Evolutionary conservation across 805 yeast species (phyloP).

Genomic region (Ogataea paradorogensis): DNA sequence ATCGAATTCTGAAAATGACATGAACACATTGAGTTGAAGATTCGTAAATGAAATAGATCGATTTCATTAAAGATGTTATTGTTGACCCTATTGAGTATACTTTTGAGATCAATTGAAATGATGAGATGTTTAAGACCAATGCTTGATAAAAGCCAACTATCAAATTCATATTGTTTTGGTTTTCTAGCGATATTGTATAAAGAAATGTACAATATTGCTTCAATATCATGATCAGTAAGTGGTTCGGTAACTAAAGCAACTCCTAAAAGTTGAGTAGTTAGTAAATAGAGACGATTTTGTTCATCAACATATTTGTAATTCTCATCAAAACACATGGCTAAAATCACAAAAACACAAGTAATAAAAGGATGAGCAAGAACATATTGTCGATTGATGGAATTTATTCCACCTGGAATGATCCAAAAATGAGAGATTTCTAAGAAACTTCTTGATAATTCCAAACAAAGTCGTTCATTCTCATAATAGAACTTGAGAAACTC

Average conservation of each 20-base stretch:
- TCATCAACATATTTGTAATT: conserved; percentile 46
- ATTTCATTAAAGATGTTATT: conserved; percentile 25
- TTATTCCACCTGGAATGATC: conserved; percentile 62
- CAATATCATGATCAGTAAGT: conserved; percentile 58
- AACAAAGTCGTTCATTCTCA: conserved; percentile 41
- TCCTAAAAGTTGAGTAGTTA: conserved; percentile 50
- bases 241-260: conserved; percentile 48
- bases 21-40: conserved; percentile 50
- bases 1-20: conserved; percentile 51
- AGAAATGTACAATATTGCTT: conserved; percentile 54
- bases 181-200: conserved; percentile 54
- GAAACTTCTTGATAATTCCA: conserved; percentile 45
- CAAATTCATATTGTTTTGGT: conserved; percentile 50
- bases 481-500: conserved; percentile 47
- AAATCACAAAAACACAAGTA: conserved; percentile 49
- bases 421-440: conserved; percentile 54
- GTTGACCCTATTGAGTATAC: conserved; percentile 38
- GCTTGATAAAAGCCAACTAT: conserved; percentile 51
- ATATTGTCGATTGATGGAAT: conserved; percentile 42
- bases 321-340: conserved; percentile 57
- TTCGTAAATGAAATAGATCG: conserved; percentile 53
- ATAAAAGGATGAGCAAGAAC: conserved; percentile 52
- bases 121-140: conserved; percentile 50
- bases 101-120: conserved; percentile 43
- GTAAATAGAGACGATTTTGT: conserved; percentile 44